These are phyloP conservation scores for Spencermartinsiella ligniputridi DNA, from an alignment of 1,139 yeast species.

Conservation along the genomic window DNA sequence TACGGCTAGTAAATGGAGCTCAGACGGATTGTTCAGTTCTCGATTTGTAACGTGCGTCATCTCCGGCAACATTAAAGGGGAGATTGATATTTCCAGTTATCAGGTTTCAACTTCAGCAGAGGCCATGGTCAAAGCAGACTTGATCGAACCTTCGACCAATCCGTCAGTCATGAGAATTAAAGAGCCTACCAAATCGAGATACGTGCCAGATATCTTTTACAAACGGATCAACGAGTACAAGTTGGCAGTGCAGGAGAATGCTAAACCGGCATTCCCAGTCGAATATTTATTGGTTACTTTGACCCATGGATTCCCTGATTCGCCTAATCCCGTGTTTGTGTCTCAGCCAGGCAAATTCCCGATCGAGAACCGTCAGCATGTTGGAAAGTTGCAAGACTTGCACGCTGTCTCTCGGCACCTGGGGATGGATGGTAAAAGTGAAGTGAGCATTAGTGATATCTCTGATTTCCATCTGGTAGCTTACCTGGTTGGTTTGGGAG, in stretches of 20 bases:
- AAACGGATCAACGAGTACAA: conserved; percentile 84
- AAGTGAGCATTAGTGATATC: conserved; percentile 39
- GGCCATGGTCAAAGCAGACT: conserved; percentile 79
- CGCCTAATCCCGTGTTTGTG: conserved; percentile 45
- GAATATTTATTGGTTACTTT: conserved; percentile 85
- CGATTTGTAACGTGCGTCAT: conserved; percentile 91
- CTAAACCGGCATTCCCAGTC: conserved; percentile 94
- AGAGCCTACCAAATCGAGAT: conserved; percentile 62
- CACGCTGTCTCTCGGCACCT: conserved; percentile 46
- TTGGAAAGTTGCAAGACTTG: conserved; percentile 73
- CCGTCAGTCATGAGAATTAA: conserved; percentile 85
- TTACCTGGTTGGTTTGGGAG: conserved; percentile 51
- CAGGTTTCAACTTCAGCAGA: conserved; percentile 89
- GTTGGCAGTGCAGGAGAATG: conserved; percentile 78
- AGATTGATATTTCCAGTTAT: conserved; percentile 85
- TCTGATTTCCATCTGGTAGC: conserved; percentile 71
- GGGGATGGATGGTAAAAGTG: conserved; percentile 27
- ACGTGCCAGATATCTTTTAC: conserved; percentile 93
- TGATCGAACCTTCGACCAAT: conserved; percentile 82
- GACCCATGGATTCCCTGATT: conserved; percentile 87
- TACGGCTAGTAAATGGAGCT: conserved; percentile 62
- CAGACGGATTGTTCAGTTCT: conserved; percentile 69
- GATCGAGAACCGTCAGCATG: conserved; percentile 70
- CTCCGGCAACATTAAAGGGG: conserved; percentile 80
- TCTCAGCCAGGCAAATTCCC: conserved; percentile 49